These are phyloP conservation scores for Vanderwaltozyma verrucispora DNA, from an alignment of 805 yeast genomes.

Conservation along the genomic window DNA sequence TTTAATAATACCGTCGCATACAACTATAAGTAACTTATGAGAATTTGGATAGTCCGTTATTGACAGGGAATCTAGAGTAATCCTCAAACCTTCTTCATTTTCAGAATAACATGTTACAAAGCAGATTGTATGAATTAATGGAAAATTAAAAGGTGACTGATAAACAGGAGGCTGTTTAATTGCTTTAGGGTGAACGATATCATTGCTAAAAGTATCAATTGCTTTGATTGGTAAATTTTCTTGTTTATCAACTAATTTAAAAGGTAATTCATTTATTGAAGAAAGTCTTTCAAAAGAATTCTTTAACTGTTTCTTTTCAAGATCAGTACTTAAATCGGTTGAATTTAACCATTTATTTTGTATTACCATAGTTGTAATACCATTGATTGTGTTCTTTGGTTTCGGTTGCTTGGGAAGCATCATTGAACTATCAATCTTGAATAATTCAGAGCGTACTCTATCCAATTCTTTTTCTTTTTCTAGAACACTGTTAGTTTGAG, in stretches of 20 bases:
- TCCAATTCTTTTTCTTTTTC: too few species aligned
- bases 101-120: slow-evolving; percentile 93
- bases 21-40: slow-evolving; percentile 72
- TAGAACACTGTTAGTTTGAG: too few species aligned
- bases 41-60: slow-evolving; percentile 93
- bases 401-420: not conserved
- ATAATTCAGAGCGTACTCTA: not conserved
- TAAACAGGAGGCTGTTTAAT: slow-evolving; percentile 86
- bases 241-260: not conserved
- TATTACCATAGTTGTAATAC: slow-evolving; percentile 49
- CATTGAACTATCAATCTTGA: slow-evolving; percentile 15
- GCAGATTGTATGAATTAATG: slow-evolving; percentile 64
- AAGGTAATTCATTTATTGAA: not conserved
- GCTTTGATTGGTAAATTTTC: not conserved
- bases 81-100: slow-evolving; percentile 73
- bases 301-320: too few species aligned
- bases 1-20: slow-evolving; percentile 91
- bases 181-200: slow-evolving; percentile 59
- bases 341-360: slow-evolving; percentile 35
- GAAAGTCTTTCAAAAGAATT: not conserved
- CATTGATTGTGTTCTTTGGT: slow-evolving; percentile 6
- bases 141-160: slow-evolving; percentile 77
- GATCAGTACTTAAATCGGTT: too few species aligned
- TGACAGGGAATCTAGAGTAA: slow-evolving; percentile 83
- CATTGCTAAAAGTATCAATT: slow-evolving; percentile 16